A percentile compares a stretch with the other conserved stretches of the same genome.
Conservation (phyloP, 2,329 filamentous ascomycete species). For the Aspergillus phoenicis region DNA sequence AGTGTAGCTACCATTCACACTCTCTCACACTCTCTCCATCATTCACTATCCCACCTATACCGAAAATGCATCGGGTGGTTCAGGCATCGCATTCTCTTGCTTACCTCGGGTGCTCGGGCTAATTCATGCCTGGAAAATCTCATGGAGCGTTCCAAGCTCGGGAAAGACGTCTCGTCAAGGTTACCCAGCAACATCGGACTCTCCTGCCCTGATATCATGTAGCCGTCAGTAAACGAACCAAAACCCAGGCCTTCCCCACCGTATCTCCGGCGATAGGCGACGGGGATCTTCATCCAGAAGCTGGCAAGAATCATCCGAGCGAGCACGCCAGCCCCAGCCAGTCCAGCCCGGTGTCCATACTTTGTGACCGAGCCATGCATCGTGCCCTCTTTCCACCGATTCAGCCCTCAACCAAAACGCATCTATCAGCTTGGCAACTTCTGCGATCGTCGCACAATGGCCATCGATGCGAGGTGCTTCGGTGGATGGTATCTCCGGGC, state of each 20-base stretch:
- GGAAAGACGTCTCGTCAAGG: neutral
- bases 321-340: neutral
- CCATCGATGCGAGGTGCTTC: neutral
- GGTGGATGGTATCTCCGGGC: neutral
- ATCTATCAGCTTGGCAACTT: neutral
- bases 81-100: constrained; percentile 17
- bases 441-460: neutral
- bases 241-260: neutral
- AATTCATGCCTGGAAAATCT: constrained; percentile 7
- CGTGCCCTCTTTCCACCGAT: constrained; percentile 1
- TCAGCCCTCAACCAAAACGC: neutral
- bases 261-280: constrained; percentile 2
- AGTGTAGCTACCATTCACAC: no score
- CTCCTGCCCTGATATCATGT: neutral
- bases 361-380: neutral
- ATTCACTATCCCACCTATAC: neutral
- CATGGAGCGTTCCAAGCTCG: neutral
- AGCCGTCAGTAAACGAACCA: constrained; percentile 3
- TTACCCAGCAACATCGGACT: neutral
- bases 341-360: neutral
- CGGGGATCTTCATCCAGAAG: constrained; percentile 4
- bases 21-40: no score
- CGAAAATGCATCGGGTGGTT: constrained; percentile 22
- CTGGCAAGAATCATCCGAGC: constrained; percentile 4
- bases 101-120: constrained; percentile 27